These are phyloP conservation scores for Symbiodinium natans DNA, from an alignment of 73 alveolate species.

Conservation along the genomic window DNA sequence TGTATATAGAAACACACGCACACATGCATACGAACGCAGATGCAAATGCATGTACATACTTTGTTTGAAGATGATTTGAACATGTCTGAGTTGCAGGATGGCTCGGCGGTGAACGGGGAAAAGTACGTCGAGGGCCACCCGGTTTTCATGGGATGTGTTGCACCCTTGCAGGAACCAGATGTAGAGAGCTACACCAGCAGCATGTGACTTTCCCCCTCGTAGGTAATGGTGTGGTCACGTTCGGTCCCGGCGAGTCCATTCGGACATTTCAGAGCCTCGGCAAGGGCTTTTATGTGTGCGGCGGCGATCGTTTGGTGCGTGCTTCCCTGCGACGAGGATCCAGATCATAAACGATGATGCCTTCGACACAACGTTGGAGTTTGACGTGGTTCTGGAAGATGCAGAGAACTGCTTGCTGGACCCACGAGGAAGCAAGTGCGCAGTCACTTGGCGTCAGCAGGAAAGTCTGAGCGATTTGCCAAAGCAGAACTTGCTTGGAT, in stretches of 20 bases:
- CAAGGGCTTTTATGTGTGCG: background rate
- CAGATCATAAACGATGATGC: conserved; percentile 23
- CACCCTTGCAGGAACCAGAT: no score
- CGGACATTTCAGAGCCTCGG: conserved; percentile 46
- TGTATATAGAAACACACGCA: background rate
- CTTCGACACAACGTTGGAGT: conserved; percentile 65
- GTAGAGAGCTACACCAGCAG: no score
- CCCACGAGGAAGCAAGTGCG: background rate
- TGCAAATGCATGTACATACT: background rate
- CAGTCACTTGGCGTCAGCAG: conserved; percentile 48
- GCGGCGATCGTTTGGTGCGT: background rate
- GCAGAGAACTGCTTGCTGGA: conserved; percentile 32
- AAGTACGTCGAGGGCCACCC: background rate
- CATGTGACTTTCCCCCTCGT: background rate
- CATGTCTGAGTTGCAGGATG: background rate
- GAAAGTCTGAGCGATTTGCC: background rate
- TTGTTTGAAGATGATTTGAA: background rate
- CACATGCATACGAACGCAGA: background rate
- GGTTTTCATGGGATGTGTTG: background rate
- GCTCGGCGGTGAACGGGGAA: background rate
- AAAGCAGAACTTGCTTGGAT: background rate
- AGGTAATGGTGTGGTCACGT: conserved; percentile 8
- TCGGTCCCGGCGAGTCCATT: conserved; percentile 80
- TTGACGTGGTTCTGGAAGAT: conserved; percentile 24
- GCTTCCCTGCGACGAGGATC: background rate